Evolutionary conservation across 257 asterid species (phyloP).

Genomic region (Orobanche coerulescens): DNA sequence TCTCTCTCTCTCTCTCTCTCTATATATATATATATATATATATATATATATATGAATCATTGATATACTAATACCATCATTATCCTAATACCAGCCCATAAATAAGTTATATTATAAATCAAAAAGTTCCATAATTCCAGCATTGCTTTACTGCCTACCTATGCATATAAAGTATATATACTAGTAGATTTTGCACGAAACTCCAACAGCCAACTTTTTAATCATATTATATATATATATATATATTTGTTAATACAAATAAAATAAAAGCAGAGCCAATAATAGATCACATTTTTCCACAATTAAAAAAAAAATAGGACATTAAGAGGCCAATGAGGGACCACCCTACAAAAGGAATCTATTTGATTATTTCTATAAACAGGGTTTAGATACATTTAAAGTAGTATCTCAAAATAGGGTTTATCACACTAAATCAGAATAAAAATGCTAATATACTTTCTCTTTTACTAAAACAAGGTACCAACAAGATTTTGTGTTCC

Average conservation of each 20-base stretch:
- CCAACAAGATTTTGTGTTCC: slow-evolving; percentile 14
- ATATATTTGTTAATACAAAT: background rate
- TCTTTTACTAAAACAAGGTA: slow-evolving; percentile 31
- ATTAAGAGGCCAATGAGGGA: slow-evolving; percentile 29
- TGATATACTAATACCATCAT: too few species aligned
- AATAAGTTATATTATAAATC: too few species aligned
- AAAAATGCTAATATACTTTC: slow-evolving; percentile 16
- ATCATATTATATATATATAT: slow-evolving; percentile 2
- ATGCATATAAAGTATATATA: too few species aligned
- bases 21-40: too few species aligned
- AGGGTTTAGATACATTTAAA: slow-evolving; percentile 17
- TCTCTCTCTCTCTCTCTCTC: too few species aligned
- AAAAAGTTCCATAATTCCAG: too few species aligned
- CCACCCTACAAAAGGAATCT: slow-evolving; percentile 43
- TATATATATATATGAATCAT: too few species aligned
- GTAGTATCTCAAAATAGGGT: background rate
- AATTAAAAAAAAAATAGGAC: background rate
- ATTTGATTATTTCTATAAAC: slow-evolving; percentile 22
- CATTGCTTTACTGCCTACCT: too few species aligned
- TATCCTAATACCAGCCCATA: too few species aligned
- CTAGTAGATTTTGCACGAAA: slow-evolving; percentile 15
- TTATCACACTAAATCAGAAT: slow-evolving; percentile 24
- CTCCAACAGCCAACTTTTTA: slow-evolving; percentile 5
- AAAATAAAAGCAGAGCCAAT: slow-evolving; percentile 18
- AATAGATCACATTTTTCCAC: slow-evolving; percentile 16